Percentiles rank a stretch among this genome's conserved stretches.
phyloP scores from a whole-genome alignment of 2,329 filamentous ascomycete genomes.

The Talaromyces sp. region DNA sequence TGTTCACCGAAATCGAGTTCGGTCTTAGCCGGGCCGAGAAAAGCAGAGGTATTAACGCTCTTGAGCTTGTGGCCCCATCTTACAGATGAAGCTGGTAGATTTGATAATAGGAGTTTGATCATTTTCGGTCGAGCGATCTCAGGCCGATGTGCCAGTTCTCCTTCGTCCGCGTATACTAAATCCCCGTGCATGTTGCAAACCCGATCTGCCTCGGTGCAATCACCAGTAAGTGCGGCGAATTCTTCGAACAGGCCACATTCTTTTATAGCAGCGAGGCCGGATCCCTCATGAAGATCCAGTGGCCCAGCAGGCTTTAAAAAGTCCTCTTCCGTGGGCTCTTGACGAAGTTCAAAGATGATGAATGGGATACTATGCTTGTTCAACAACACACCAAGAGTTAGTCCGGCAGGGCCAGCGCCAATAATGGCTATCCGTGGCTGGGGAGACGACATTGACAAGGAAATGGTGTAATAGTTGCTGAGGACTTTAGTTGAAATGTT shows the following conservation, averaged over 20 bases:
- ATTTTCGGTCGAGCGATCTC: neutral
- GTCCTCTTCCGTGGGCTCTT: conserved; percentile 20
- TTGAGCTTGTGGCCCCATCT: neutral
- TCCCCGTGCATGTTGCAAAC: neutral
- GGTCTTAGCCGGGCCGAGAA: neutral
- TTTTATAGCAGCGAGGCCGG: neutral
- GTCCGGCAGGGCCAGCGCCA: conserved; percentile 32
- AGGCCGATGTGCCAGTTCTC: neutral
- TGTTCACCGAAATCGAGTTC: neutral
- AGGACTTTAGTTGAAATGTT: no score
- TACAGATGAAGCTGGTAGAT: neutral
- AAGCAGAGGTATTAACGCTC: neutral
- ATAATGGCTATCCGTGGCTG: conserved; percentile 31
- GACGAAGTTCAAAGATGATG: conserved; percentile 23
- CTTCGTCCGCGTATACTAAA: neutral
- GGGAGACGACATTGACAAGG: neutral
- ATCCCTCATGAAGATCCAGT: neutral
- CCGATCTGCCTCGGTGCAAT: neutral
- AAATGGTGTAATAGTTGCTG: neutral
- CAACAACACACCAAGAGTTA: conserved; percentile 20
- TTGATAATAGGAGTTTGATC: neutral
- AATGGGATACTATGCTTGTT: conserved; percentile 16
- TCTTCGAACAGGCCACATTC: neutral
- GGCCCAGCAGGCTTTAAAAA: conserved; percentile 12
- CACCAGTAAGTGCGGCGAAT: neutral